phyloP scores from a whole-genome alignment of 2,329 filamentous ascomycete species.

The Lomentospora prolificans region DNA sequence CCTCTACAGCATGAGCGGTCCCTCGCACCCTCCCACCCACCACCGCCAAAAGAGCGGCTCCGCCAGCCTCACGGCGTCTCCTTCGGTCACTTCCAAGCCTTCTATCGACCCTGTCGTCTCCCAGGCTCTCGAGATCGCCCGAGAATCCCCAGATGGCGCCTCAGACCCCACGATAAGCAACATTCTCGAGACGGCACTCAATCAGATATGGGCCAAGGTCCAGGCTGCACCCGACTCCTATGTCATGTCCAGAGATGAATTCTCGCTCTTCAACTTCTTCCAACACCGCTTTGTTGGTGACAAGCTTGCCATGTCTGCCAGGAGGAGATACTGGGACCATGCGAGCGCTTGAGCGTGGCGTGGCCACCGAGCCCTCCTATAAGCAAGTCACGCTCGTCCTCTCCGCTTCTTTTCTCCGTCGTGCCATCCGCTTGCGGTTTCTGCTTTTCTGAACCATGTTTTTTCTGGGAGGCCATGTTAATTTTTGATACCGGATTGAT shows the following conservation, averaged over 20 bases:
- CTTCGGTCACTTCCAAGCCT: slow-evolving; percentile 3
- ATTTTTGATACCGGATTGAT: slow-evolving; percentile 3
- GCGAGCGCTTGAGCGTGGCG: slow-evolving; percentile 19
- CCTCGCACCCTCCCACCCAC: slow-evolving; percentile 8
- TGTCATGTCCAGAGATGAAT: slow-evolving; percentile 67
- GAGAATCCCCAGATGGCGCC: slow-evolving; percentile 59
- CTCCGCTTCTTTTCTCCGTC: not conserved
- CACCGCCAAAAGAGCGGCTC: slow-evolving; percentile 15
- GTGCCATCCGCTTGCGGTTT: too few species aligned
- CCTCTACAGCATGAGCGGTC: slow-evolving; percentile 6
- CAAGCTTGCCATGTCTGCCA: slow-evolving; percentile 35
- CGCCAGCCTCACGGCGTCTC: slow-evolving; percentile 12
- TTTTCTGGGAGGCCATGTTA: not conserved
- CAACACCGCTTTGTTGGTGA: slow-evolving; percentile 53
- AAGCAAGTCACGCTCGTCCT: not conserved
- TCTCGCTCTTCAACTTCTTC: slow-evolving; percentile 80
- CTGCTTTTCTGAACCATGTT: not conserved
- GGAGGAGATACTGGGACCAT: slow-evolving; percentile 44
- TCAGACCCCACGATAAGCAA: slow-evolving; percentile 51
- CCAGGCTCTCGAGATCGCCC: slow-evolving; percentile 64
- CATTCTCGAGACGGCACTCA: slow-evolving; percentile 56
- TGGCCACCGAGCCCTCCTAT: slow-evolving; percentile 7
- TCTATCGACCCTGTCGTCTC: slow-evolving; percentile 34
- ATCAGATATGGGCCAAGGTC: slow-evolving; percentile 59
- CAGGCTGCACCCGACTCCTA: slow-evolving; percentile 57